Conservation (phyloP, 768 basidiomycete species). For the Ephemerocybe angulata region DNA sequence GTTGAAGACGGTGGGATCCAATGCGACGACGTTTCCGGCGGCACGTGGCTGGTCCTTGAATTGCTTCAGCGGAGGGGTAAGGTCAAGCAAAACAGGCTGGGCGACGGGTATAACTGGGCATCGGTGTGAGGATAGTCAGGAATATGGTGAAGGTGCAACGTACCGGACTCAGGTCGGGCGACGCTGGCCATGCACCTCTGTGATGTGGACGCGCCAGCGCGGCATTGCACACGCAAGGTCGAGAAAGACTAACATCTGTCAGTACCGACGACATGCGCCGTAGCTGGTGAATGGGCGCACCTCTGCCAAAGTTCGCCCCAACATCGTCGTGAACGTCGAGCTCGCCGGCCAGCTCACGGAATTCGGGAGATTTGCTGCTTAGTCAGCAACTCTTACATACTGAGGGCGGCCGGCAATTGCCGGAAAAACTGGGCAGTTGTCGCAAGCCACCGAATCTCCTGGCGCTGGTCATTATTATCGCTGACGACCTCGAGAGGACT, state of each 20-base stretch:
- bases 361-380: conserved; percentile 17
- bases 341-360: conserved; percentile 1
- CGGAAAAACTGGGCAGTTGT: conserved; percentile 38
- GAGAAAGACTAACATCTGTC: not conserved
- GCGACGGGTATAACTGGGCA: conserved; percentile 33
- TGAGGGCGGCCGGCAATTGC: conserved; percentile 21
- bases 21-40: conserved; percentile 50
- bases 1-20: conserved; percentile 81
- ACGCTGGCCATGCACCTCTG: not conserved
- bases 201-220: not conserved
- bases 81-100: conserved; percentile 55
- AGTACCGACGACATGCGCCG: not conserved
- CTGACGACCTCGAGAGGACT: conserved; percentile 39
- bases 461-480: conserved; percentile 29
- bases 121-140: conserved; percentile 1
- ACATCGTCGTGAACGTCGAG: conserved; percentile 11
- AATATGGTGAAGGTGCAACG: not conserved
- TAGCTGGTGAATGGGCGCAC: conserved; percentile 2
- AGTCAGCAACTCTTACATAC: not conserved
- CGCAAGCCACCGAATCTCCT: conserved; percentile 35
- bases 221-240: not conserved
- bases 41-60: conserved; percentile 36
- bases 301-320: conserved; percentile 11
- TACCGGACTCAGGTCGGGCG: conserved; percentile 4
- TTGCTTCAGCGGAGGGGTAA: conserved; percentile 55